A percentile compares a stretch with the other conserved stretches of the same genome.
Evolutionary conservation across 345 rosid species (phyloP).

Genomic region (Capsella bursapastoris): DNA sequence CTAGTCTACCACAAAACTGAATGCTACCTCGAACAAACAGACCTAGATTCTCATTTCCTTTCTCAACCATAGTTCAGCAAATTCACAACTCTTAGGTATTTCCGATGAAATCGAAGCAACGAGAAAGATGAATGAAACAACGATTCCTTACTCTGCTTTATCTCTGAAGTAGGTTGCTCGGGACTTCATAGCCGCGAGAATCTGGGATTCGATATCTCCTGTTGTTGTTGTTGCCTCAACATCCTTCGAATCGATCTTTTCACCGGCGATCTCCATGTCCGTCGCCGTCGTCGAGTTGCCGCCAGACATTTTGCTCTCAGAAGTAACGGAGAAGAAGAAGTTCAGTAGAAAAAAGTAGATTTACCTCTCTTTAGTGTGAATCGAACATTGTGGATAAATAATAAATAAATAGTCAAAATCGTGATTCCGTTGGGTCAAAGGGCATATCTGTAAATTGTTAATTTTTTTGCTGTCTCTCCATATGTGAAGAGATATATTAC

Average conservation of each 20-base stretch:
- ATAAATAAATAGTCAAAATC: too few relatives aligned
- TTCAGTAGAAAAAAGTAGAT: background rate
- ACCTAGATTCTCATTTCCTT: background rate
- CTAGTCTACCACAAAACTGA: background rate
- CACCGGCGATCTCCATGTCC: slow-evolving; percentile 19
- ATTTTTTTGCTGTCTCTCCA: too few relatives aligned
- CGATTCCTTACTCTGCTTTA: slow-evolving; percentile 62
- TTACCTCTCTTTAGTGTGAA: background rate
- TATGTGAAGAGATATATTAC: too few relatives aligned
- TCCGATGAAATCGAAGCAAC: background rate
- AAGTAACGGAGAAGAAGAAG: background rate
- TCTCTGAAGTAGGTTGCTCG: slow-evolving; percentile 71
- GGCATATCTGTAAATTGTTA: too few relatives aligned
- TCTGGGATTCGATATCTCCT: slow-evolving; percentile 58
- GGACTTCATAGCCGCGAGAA: slow-evolving; percentile 66
- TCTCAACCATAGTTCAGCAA: background rate
- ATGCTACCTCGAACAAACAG: background rate
- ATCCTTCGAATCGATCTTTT: slow-evolving; percentile 27
- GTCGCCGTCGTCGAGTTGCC: slow-evolving; percentile 38
- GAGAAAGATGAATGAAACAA: background rate
- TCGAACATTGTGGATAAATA: background rate
- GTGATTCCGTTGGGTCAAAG: too few relatives aligned
- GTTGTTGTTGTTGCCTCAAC: background rate
- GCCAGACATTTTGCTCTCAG: slow-evolving; percentile 42
- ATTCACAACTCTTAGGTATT: background rate